Base-by-base conservation (phyloP, 2,329 filamentous ascomycete species). In the Peltaster fructicola region DNA sequence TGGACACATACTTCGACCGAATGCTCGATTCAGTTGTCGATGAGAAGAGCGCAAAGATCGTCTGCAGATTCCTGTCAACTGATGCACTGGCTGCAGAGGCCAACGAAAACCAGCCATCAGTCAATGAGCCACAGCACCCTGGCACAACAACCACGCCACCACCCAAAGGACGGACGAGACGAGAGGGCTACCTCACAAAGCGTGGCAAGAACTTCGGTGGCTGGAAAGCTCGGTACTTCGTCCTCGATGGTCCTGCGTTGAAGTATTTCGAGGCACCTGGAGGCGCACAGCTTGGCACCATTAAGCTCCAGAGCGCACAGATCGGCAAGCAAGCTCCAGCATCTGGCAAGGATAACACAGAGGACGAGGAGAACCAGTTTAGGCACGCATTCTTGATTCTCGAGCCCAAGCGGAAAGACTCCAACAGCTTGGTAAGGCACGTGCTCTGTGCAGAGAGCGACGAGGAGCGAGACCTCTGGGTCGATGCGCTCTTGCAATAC, bases 151-250 rank as follows among this genome's bases (percentile, higher is more conserved):
- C n/a, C n/a, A n/a, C n/a, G n/a, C 43, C 30, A 23, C 67, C 70
- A 1, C 61, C 68, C 5, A 68, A 73, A 39, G 69, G 71, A 3
- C 68, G 72, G 23, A 70, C 75, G 6, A 63, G 73, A 30, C 81
- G 80, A 44, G 84, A 73, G 44, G 88, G 88, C 6, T 98, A 95
- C 50, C 57, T 98, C 24, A 95, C 88, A 2, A 98, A 98, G 57
- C 70, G 79, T 38, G 88, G 88, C 23, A 98, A 98, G 61, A 95
- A 95, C 44, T 98, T 98, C 54, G 88, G 88, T 25, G 88, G 88
- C 23, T 98, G 88, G 88, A 98, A 98, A 53, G 84, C 82, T 7
- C 58, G 73, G 29, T 77, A 69, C 41, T 78, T 78, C 41, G 61
- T 74, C 8, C 56, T 79, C 3, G 68, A 78, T 38, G 72, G 71